A percentile compares a stretch with the other conserved stretches of the same genome.
Evolutionary conservation across 2,329 filamentous ascomycete genomes (phyloP).

Genomic region (Magnaporthiopsis incrustans): DNA sequence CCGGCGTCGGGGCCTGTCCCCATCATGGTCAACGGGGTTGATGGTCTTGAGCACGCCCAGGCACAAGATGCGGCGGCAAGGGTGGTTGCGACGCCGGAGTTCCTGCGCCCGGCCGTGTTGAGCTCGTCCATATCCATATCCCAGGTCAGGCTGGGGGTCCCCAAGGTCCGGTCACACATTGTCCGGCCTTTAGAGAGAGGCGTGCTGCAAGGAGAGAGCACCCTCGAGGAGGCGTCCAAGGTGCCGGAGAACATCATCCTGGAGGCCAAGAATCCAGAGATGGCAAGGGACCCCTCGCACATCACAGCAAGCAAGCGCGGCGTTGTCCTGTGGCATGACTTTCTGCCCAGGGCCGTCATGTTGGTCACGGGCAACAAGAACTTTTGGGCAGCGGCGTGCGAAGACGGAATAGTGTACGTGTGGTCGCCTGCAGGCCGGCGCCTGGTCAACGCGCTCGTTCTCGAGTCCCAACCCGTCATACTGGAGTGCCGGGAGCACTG

Average conservation of each 20-base stretch:
- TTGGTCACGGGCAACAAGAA: slow-evolving; percentile 82
- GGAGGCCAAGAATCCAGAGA: slow-evolving; percentile 79
- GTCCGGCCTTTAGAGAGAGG: slow-evolving; percentile 70
- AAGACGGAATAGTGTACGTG: slow-evolving; percentile 81
- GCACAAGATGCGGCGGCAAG: slow-evolving; percentile 51
- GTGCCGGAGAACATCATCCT: slow-evolving; percentile 65
- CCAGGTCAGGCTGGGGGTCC: slow-evolving; percentile 79
- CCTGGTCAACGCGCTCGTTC: slow-evolving; percentile 71
- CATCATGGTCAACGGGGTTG: slow-evolving; percentile 67
- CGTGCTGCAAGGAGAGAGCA: slow-evolving; percentile 42
- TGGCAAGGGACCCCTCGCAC: slow-evolving; percentile 70
- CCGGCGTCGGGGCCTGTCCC: slow-evolving; percentile 43
- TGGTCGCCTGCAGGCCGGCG: slow-evolving; percentile 91
- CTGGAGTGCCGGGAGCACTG: slow-evolving; percentile 84
- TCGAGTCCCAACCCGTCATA: slow-evolving; percentile 91
- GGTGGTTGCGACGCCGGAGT: slow-evolving; percentile 66
- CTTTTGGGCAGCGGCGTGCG: slow-evolving; percentile 89
- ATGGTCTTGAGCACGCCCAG: slow-evolving; percentile 71
- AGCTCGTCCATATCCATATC: slow-evolving; percentile 76
- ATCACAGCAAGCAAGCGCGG: slow-evolving; percentile 77
- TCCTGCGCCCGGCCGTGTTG: slow-evolving; percentile 77
- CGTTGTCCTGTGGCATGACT: slow-evolving; percentile 86
- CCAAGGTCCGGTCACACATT: slow-evolving; percentile 76
- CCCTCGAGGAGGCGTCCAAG: slow-evolving; percentile 53
- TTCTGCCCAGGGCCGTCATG: slow-evolving; percentile 77